Base-by-base conservation (phyloP, 2,329 filamentous ascomycete genomes). In the Hypoxylon sp. region DNA sequence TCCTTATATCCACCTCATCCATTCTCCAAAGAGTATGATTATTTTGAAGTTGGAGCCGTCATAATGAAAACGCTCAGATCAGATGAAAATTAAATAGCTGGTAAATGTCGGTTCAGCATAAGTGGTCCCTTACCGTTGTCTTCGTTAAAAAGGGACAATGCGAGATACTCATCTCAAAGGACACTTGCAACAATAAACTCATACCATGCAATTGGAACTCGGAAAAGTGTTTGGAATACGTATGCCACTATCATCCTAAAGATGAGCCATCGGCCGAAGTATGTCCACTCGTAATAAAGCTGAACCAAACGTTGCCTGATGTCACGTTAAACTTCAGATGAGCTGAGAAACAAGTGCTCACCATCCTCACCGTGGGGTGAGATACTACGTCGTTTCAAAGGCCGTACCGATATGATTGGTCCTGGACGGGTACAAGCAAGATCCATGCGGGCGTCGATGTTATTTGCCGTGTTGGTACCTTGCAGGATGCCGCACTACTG, bases 271-370 rank as follows among this genome's bases (percentile, higher is more conserved):
- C 26, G 28, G 30, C 7, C 39, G 37, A 15, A 39, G 19, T 32
- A 32, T 37, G 19, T n/a, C 7, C 10, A 30, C 3, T 24, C 28
- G 30, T 13, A 22, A 48, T 26, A 15, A 41, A 41, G 32, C 26
- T 44, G 20, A 54, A 32, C 24, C 28, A 34, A 24, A 22, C 30
- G 19, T 56, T 49, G 30, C 30, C 24, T 44, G 56, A 64, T 59
- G 61, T 52, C 46, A 59, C 39, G 49, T 63, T 56, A 51, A 59
- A 47, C 28, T 39, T 51, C 19, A 24, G 34, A 52, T 63, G 50
- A 37, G 51, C 19, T 50, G 17, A 43, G 34, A 32, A 37, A 26
- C 19, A 30, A 28, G 30, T 43, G 24, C 20, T 37, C 6, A 26
- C 11, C 37, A 46, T 46, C 41, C 41, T 24, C 49, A n/a, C n/a